A percentile compares a stretch with the other conserved stretches of the same genome.
Conservation (phyloP, 352 stramenopile species). For the Globisporangium takayamanum region DNA sequence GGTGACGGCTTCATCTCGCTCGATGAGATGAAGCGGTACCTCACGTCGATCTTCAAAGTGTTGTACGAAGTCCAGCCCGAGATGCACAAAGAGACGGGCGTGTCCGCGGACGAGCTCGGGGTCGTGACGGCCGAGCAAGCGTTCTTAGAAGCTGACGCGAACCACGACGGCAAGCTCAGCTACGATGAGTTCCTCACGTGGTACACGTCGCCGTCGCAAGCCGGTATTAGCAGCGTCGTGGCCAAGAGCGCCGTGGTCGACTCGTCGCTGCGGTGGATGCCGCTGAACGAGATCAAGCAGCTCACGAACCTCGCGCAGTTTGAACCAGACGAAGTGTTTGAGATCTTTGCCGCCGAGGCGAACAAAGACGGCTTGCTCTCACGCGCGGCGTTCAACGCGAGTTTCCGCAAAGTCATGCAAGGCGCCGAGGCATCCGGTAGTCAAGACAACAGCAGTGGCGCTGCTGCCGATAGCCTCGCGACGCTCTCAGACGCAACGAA, state of each 20-base stretch:
- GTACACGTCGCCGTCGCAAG: conserved; percentile 71
- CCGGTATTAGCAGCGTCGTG: conserved; percentile 60
- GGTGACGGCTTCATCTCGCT: conserved; percentile 78
- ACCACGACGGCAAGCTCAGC: conserved; percentile 76
- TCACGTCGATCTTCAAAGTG: conserved; percentile 85
- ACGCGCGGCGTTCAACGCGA: conserved; percentile 66
- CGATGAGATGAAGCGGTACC: conserved; percentile 84
- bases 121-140: conserved; percentile 78
- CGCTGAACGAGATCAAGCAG: conserved; percentile 75
- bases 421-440: conserved; percentile 3
- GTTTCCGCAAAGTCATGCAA: conserved; percentile 64
- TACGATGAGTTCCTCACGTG: conserved; percentile 86
- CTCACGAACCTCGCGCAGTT: conserved; percentile 75
- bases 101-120: conserved; percentile 68
- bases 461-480: conserved; percentile 4
- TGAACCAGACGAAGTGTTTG: conserved; percentile 80
- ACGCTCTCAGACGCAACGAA: conserved; percentile 19
- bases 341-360: conserved; percentile 76
- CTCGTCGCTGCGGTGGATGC: conserved; percentile 75
- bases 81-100: conserved; percentile 57
- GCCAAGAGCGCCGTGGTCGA: conserved; percentile 70
- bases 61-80: conserved; percentile 79
- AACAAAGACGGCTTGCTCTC: conserved; percentile 69
- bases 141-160: conserved; percentile 77
- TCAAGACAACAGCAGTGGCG: not conserved